Conservation (phyloP, 2,329 filamentous ascomycete species). For the Chrysoporthe austroafricana region DNA sequence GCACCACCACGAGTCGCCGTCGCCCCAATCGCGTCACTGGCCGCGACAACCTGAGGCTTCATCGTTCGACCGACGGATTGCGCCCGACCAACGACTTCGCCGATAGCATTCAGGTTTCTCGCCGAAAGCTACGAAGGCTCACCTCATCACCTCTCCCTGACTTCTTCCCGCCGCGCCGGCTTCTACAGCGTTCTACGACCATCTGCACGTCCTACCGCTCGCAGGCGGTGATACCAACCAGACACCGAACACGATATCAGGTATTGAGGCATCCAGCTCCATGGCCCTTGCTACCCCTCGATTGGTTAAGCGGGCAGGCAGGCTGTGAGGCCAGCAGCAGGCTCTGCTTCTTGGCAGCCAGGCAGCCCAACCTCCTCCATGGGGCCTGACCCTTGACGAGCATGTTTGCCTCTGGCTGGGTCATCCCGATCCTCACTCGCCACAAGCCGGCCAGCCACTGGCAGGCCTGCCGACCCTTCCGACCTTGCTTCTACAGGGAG, state of each 20-base stretch:
- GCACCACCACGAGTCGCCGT: not conserved
- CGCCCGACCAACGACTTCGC: not conserved
- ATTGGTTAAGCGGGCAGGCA: not conserved
- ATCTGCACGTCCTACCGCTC: not conserved
- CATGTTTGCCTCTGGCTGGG: constrained; percentile 13
- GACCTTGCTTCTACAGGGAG: not conserved
- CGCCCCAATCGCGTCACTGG: not conserved
- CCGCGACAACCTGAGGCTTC: not conserved
- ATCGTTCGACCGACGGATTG: not conserved
- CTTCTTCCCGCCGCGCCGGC: not conserved
- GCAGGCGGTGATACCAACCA: not conserved
- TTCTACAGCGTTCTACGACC: not conserved
- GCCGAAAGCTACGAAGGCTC: not conserved
- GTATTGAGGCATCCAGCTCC: not conserved
- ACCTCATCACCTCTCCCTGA: not conserved
- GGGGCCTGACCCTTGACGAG: not conserved
- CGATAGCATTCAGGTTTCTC: not conserved
- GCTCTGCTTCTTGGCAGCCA: not conserved
- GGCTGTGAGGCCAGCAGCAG: not conserved
- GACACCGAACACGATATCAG: not conserved
- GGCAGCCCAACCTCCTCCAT: not conserved
- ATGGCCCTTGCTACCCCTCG: not conserved
- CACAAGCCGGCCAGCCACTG: constrained; percentile 18
- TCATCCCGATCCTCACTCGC: constrained; percentile 13
- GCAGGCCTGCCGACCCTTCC: constrained; percentile 1